Evolutionary conservation across 2,329 filamentous ascomycete genomes (phyloP).

Genomic region (Neonectria ditissima): DNA sequence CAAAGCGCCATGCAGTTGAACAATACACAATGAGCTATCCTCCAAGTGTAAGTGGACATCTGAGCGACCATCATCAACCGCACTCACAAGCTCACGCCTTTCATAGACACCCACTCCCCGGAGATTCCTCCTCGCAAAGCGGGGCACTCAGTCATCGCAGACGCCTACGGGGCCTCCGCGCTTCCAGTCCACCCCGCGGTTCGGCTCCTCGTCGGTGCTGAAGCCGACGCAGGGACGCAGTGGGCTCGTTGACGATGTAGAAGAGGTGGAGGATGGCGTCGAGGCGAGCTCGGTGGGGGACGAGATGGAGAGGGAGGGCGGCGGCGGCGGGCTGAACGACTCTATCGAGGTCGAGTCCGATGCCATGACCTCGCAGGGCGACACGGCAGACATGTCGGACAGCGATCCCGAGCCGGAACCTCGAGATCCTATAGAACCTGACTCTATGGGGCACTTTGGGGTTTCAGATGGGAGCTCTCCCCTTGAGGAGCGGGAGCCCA

Average conservation of each 20-base stretch:
- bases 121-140: conserved; percentile 53
- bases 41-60: conserved; percentile 38
- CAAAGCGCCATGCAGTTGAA: conserved; percentile 33
- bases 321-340: conserved; percentile 32
- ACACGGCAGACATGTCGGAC: conserved; percentile 11
- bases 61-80: background rate
- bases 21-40: conserved; percentile 44
- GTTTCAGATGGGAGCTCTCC: conserved; percentile 19
- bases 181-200: conserved; percentile 55
- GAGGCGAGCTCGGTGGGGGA: conserved; percentile 24
- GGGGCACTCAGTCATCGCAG: conserved; percentile 49
- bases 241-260: conserved; percentile 50
- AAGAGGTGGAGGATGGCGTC: conserved; percentile 42
- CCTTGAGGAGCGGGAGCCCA: conserved; percentile 38
- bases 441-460: conserved; percentile 18
- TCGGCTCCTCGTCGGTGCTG: conserved; percentile 49
- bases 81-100: conserved; percentile 1
- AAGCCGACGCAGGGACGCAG: conserved; percentile 45
- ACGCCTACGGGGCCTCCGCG: conserved; percentile 47
- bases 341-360: conserved; percentile 48
- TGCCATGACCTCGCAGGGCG: conserved; percentile 33
- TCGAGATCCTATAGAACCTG: conserved; percentile 19
- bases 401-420: conserved; percentile 11
- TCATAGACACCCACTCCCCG: conserved; percentile 55
- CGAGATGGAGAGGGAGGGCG: conserved; percentile 10